Conservation (phyloP, 768 basidiomycete species). For the Termitomyces sp. region DNA sequence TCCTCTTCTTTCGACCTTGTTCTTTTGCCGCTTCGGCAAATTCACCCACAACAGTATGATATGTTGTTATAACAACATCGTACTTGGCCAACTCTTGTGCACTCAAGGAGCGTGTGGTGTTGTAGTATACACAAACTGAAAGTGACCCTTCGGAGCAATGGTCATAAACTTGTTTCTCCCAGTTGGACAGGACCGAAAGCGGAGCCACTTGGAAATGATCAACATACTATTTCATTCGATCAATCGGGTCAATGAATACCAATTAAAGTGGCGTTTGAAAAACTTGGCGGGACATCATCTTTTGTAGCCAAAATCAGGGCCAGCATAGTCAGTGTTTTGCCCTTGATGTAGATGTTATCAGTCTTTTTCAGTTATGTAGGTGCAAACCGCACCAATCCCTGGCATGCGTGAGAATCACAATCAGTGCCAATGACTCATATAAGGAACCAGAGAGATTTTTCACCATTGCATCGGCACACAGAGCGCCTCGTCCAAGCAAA, state of each 20-base stretch:
- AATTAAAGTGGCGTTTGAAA: conserved; percentile 72
- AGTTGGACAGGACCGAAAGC: conserved; percentile 82
- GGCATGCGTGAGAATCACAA: not conserved
- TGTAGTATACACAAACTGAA: conserved; percentile 67
- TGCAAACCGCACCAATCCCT: conserved; percentile 37
- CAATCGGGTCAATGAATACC: conserved; percentile 36
- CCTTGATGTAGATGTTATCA: conserved; percentile 35
- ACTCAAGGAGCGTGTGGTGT: conserved; percentile 55
- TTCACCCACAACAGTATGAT: conserved; percentile 67
- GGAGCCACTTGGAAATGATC: conserved; percentile 59
- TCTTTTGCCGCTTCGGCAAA: conserved; percentile 29
- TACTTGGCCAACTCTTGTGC: conserved; percentile 58
- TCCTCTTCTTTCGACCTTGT: conserved; percentile 58
- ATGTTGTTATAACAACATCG: conserved; percentile 84
- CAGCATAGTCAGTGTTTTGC: conserved; percentile 90
- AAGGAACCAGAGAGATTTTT: not conserved
- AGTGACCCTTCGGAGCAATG: conserved; percentile 57
- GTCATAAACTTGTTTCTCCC: conserved; percentile 81
- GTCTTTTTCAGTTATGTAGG: not conserved
- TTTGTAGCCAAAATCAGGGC: conserved; percentile 78
- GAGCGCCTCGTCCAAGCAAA: conserved; percentile 74
- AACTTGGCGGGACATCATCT: conserved; percentile 50
- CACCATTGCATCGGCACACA: conserved; percentile 90
- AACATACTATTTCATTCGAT: not conserved
- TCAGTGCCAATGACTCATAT: not conserved